Evolutionary conservation across 1,284 basidiomycete species (phyloP).

Genomic region (Trichosporon asahii): DNA sequence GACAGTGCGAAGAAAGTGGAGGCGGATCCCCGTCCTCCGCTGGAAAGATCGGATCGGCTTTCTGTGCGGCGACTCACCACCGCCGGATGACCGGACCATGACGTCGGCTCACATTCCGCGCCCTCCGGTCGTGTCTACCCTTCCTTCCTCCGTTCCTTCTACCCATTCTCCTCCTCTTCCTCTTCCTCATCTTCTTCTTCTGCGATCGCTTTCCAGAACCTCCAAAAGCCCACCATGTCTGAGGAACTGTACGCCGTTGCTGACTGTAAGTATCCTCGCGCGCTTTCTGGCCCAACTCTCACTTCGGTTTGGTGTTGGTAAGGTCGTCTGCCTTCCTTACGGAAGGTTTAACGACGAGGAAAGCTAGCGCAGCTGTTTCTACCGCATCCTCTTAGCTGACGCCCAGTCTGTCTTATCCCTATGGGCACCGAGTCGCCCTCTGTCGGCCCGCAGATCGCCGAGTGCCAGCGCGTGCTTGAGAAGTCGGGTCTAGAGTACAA

Average conservation of each 20-base stretch:
- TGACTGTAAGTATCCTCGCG: constrained; percentile 22
- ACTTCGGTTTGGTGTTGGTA: too few species aligned
- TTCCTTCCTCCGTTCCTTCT: background rate
- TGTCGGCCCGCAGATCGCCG: constrained; percentile 54
- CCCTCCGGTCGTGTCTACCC: background rate
- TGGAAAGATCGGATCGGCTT: background rate
- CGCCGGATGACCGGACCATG: background rate
- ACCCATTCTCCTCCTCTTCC: background rate
- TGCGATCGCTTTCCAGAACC: too few species aligned
- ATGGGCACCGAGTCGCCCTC: constrained; percentile 49
- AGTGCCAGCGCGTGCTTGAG: constrained; percentile 72
- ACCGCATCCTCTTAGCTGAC: background rate
- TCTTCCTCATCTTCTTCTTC: too few species aligned
- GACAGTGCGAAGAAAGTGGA: background rate
- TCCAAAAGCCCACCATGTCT: background rate
- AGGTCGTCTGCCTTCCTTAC: too few species aligned
- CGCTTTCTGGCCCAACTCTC: background rate
- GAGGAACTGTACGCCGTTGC: constrained; percentile 28
- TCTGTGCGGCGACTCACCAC: background rate
- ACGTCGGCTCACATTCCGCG: constrained; percentile 1
- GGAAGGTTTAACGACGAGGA: too few species aligned
- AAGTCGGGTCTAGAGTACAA: constrained; percentile 76
- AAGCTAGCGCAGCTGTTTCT: background rate
- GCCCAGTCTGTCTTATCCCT: constrained; percentile 51
- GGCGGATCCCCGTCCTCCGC: background rate